Evolutionary conservation across 2,329 filamentous ascomycete genomes (phyloP), one percentile per base, ranked within the genome.

Genomic region (Hypoxylon sp.): DNA sequence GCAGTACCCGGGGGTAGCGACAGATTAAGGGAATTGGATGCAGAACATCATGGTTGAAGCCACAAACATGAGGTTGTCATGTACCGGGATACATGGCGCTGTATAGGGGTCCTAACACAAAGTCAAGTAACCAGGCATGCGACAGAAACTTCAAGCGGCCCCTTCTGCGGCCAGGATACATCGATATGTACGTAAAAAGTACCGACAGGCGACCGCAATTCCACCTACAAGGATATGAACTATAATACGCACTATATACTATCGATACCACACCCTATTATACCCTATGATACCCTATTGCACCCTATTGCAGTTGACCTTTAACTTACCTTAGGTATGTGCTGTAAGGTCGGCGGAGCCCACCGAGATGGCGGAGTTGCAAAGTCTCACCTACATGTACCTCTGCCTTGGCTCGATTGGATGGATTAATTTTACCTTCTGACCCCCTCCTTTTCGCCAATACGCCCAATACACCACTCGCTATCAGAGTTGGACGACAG

Each of bases 401-500:
- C 46, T 50, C 27, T 52, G 44, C 47, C 35, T 19, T 21, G 17
- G 39, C 3, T 60, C 51, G n/a, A 60, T 64, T 64, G 53, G 55
- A 51, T 39, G 35, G 29, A 64, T 58, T 46, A 57, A 57, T 58
- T 64, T 64, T 64, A 64, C 61, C 48, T 64, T 64, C 61, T 64
- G 13, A 58, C 61, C 27, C 47, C 50, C 47, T 39, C 24, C 42
- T 15, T 55, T 44, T 62, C 31, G 50, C 39, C 37, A 35, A 42
- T 27, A 29, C 29, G 47, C 52, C 52, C 52, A 35, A 55, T 24
- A 46, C n/a, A 48, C 27, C 57, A 62, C 51, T 66, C 46, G 21
- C 42, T 21, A 51, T 57, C 35, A 24, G 24, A 57, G 39, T 62
- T 57, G 44, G 47, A 61, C 64, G 64, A 67, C 32, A 67, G 58